Base-by-base conservation (phyloP, 2,329 filamentous ascomycete species). In the Stagonosporopsis cucurbitacearum region DNA sequence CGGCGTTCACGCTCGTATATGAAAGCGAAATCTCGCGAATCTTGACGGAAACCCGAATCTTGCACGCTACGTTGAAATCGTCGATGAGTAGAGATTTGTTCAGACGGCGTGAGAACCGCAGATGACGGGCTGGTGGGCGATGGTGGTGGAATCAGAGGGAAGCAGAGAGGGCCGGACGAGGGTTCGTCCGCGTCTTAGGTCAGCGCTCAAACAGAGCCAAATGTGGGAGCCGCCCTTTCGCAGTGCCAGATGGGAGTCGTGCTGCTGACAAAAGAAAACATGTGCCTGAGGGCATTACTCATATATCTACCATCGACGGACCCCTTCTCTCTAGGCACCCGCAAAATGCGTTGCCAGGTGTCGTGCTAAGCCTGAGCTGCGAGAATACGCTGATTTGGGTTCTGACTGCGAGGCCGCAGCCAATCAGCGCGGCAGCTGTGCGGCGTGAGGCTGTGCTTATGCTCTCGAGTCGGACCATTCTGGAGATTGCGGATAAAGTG, bases 151-250 rank as follows among this genome's bases (percentile, higher is more conserved):
- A 51, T 20, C 53, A 50, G 35, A 50, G 50, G 28, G 54, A 53
- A 53, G 37, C 26, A 23, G 44, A 50, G 44, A 57, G 20, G 49
- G 44, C 30, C 54, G 54, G 54, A 57, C 54, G 22, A 49, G 12
- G 17, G 22, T 57, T 57, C 54, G 49, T 50, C 49, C 54, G 50
- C 17, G 32, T 35, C 41, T 51, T 57, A 52, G 54, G 30, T 50
- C 37, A 57, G 49, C 48, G 37, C 32, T 32, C 6, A 6, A 25
- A 40, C 30, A 32, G n/a, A 32, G 30, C 12, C 30, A 43, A 9
- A n/a, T n/a, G 12, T 30, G 41, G 26, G 19, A 17, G 32, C 42
- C 26, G 47, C 23, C 36, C 23, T 22, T 36, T 41, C 42, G 37
- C 39, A 23, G 5, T 36, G 28, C 36, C n/a, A 20, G 35, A 32